Conservation (phyloP, 768 basidiomycete species). For the Suillus plorans region DNA sequence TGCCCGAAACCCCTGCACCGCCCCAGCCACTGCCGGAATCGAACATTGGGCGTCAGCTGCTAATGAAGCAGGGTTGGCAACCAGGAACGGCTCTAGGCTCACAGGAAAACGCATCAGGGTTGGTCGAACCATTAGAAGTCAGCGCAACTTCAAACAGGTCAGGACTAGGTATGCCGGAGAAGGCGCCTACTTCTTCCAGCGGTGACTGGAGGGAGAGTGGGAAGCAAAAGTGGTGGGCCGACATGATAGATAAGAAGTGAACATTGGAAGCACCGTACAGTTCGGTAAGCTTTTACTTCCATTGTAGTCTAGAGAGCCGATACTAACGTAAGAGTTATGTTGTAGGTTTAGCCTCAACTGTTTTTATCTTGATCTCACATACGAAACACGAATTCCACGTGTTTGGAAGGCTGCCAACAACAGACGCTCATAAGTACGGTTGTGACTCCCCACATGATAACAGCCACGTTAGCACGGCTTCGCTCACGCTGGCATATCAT, state of each 20-base stretch:
- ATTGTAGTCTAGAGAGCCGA: background rate
- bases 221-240: slow-evolving; percentile 41
- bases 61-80: slow-evolving; percentile 76
- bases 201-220: slow-evolving; percentile 41
- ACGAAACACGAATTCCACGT: background rate
- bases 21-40: slow-evolving; percentile 49
- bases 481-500: background rate
- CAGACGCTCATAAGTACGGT: background rate
- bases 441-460: background rate
- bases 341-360: background rate
- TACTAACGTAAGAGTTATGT: background rate
- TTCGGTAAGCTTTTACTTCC: background rate
- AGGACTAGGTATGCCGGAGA: slow-evolving; percentile 52
- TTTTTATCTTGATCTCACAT: too few species aligned
- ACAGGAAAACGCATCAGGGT: slow-evolving; percentile 23
- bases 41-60: slow-evolving; percentile 68
- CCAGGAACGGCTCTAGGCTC: slow-evolving; percentile 53
- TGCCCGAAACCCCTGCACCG: slow-evolving; percentile 33
- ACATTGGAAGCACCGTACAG: background rate
- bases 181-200: slow-evolving; percentile 15
- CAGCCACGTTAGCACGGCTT: background rate
- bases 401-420: background rate
- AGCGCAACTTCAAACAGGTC: slow-evolving; percentile 43
- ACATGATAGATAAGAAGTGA: slow-evolving; percentile 1
- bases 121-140: slow-evolving; percentile 60